Base-by-base conservation (phyloP, 345 rosid genomes). In the Camelina sativa region DNA sequence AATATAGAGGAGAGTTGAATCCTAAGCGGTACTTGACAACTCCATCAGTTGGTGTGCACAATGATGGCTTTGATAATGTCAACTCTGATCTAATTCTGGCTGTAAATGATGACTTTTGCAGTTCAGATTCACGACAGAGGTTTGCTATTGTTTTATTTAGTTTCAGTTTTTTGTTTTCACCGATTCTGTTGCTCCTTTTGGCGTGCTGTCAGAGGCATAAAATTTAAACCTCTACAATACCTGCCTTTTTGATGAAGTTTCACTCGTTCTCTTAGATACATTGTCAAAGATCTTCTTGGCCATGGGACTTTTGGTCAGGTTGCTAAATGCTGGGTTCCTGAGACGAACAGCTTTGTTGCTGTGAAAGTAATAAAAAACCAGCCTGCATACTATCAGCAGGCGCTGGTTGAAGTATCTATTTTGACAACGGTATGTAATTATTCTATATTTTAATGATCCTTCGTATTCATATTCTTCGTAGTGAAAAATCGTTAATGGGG, bases 261-360 rank as follows among this genome's bases (percentile, higher is more conserved):
- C 38, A 59, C 70, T 73, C 50, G 28, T 72, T 71, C 81, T 65
- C 82, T 75, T 84, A 96, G 99, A 80, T 92, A 96, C 80, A 77
- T 92, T 70, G 95, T 96, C 84, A 92, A 92, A 84, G 99, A 96
- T 81, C 89, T 92, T 74, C 99, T 96, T 80, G 99, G 99, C 74
- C 99, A 96, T 68, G 99, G 99, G 66, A 96, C 98, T 60, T 96
- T 96, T 80, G 98, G 98, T 55, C 99, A 96, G 81, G 98, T 96
- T 86, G 98, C 93, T 60, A 96, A 92, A 83, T 96, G 99, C 85
- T 91, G 89, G 98, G 91, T 89, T 52, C 80, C 89, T 20, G 93
- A 88, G 75, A 81, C 84, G 19, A 74, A 84, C 77, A 76, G 84
- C 81, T 89, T 86, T 82, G 90, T 89, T 67, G 99, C 99, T 63